These are phyloP conservation scores for Allium sativum DNA, from an alignment of 106 monocot genomes.

Conservation along the genomic window DNA sequence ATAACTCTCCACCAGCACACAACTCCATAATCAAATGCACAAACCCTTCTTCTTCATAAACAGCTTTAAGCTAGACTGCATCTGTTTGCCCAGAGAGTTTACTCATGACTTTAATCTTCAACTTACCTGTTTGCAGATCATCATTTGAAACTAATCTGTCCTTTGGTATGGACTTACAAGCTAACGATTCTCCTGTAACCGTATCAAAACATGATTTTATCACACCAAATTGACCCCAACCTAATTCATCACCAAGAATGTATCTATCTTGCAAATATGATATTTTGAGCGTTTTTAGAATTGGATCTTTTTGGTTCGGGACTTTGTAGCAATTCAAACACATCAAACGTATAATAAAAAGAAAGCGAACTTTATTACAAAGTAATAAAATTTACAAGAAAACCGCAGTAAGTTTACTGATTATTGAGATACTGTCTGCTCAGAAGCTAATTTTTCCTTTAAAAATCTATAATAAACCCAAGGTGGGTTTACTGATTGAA, in stretches of 20 bases:
- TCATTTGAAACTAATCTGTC: conserved; percentile 59
- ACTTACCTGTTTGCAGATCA: conserved; percentile 56
- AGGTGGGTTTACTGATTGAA: no score
- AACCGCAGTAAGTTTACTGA: no score
- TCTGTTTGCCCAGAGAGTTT: conserved; percentile 76
- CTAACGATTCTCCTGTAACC: conserved; percentile 42
- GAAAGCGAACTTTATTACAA: no score
- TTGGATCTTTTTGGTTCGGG: conserved; percentile 28
- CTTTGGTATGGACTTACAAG: conserved; percentile 91
- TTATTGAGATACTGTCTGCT: no score
- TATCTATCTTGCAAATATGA: conserved; percentile 56
- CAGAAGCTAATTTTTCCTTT: no score
- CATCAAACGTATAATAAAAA: no score
- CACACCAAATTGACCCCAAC: conserved; percentile 88
- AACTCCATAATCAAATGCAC: conserved; percentile 92
- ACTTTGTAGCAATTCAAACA: conserved; percentile 46
- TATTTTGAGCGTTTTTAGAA: conserved; percentile 48
- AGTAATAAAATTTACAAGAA: no score
- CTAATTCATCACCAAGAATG: conserved; percentile 46
- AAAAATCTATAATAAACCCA: no score
- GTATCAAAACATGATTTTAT: conserved; percentile 60
- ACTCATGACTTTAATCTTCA: conserved; percentile 87
- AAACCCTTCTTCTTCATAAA: conserved; percentile 64
- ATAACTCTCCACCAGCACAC: conserved; percentile 89
- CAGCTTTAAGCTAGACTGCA: conserved; percentile 72